Conservation (phyloP, 2,329 filamentous ascomycete species). For the Acrodontium crateriforme region DNA sequence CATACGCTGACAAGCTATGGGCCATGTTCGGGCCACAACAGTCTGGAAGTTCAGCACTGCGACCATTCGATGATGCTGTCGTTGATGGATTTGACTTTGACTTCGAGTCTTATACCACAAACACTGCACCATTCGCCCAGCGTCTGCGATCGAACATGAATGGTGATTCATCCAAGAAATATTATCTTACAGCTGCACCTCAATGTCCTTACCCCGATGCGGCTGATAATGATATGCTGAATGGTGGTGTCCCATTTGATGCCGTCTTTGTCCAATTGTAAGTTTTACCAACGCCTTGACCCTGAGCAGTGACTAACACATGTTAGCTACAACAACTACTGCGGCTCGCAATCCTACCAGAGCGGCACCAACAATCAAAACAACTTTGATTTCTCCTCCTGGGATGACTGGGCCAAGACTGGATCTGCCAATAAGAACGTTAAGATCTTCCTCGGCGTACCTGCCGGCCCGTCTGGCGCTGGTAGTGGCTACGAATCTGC, state of each 20-base stretch:
- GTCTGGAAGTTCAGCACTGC: conserved; percentile 27
- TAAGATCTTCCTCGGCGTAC: conserved; percentile 24
- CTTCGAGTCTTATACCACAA: conserved; percentile 47
- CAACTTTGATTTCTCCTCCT: conserved; percentile 27
- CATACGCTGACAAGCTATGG: conserved; percentile 52
- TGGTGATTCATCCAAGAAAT: conserved; percentile 24
- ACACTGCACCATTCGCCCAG: conserved; percentile 42
- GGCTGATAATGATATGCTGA: conserved; percentile 16
- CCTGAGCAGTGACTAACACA: too few relatives aligned
- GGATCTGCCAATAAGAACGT: conserved; percentile 13
- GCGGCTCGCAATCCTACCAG: conserved; percentile 19
- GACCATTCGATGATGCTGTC: conserved; percentile 52
- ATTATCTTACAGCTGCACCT: conserved; percentile 27
- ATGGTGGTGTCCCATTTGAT: conserved; percentile 49
- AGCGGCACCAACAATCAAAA: conserved; percentile 35
- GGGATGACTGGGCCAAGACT: conserved; percentile 30
- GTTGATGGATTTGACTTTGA: conserved; percentile 70
- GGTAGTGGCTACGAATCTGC: conserved; percentile 21
- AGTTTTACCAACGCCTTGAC: too few relatives aligned
- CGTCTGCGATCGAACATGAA: conserved; percentile 20
- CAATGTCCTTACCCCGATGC: conserved; percentile 28
- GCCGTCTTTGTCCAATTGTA: conserved; percentile 30
- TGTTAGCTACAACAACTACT: conserved; percentile 39
- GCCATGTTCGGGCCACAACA: conserved; percentile 50
- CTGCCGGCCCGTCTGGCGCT: conserved; percentile 21